Conservation (phyloP, 2,329 filamentous ascomycete species). For the Didymella exigua region DNA sequence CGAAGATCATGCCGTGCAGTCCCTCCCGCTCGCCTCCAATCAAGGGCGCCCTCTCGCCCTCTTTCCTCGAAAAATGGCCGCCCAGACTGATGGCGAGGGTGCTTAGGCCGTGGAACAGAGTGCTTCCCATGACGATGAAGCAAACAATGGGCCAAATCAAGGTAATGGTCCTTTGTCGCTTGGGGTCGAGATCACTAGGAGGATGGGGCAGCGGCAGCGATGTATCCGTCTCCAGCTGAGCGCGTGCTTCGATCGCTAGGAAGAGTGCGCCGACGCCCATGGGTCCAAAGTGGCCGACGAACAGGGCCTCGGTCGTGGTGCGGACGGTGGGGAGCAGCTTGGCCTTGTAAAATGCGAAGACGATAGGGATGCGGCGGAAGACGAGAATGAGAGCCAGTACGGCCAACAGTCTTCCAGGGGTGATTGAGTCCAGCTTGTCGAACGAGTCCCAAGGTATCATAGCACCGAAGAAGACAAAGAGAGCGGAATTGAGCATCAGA, state of each 20-base stretch:
- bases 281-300: constrained; percentile 63
- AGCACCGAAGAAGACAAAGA: constrained; percentile 63
- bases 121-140: constrained; percentile 61
- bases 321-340: constrained; percentile 53
- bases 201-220: constrained; percentile 54
- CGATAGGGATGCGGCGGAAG: constrained; percentile 59
- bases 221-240: constrained; percentile 57
- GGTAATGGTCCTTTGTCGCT: constrained; percentile 49
- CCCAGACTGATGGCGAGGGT: constrained; percentile 57
- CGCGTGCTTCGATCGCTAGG: constrained; percentile 61
- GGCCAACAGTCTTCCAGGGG: constrained; percentile 52
- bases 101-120: constrained; percentile 60
- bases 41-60: constrained; percentile 57
- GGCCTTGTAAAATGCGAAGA: constrained; percentile 55
- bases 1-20: constrained; percentile 58
- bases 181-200: constrained; percentile 42
- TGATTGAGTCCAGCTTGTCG: constrained; percentile 42
- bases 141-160: constrained; percentile 62
- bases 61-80: constrained; percentile 54
- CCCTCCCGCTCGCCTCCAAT: constrained; percentile 58
- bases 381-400: constrained; percentile 57
- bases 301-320: constrained; percentile 59
- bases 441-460: constrained; percentile 60
- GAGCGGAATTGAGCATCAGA: constrained; percentile 60
- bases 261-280: constrained; percentile 64